Conservation (phyloP, 306 rosid genomes). For the Lathyrus sativus region DNA sequence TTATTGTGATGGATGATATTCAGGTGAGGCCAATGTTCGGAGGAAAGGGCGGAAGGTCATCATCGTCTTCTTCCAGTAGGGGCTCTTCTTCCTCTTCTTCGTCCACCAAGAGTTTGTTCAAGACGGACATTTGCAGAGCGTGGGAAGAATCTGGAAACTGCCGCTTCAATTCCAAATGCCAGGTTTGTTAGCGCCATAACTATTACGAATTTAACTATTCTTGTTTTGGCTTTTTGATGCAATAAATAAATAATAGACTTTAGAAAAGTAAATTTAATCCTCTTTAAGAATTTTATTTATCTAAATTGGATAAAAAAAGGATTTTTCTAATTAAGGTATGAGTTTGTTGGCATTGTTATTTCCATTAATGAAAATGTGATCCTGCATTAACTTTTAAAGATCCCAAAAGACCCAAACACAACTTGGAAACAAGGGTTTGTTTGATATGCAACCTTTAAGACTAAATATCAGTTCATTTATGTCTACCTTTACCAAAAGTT, state of each 20-base stretch:
- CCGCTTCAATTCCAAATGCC: constrained; percentile 51
- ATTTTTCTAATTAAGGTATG: constrained; percentile 1
- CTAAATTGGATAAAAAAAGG: not conserved
- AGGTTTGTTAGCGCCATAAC: constrained; percentile 52
- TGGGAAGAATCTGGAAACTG: constrained; percentile 48
- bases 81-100: constrained; percentile 34
- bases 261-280: not conserved
- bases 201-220: constrained; percentile 20
- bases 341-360: constrained; percentile 1
- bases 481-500: constrained; percentile 5
- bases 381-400: constrained; percentile 4
- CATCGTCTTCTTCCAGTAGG: constrained; percentile 40
- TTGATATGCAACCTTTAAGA: too few species aligned
- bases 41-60: constrained; percentile 49
- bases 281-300: not conserved
- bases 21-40: constrained; percentile 43
- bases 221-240: not conserved
- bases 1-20: constrained; percentile 71
- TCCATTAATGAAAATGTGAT: constrained; percentile 22
- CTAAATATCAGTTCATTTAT: not conserved
- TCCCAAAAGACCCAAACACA: too few species aligned
- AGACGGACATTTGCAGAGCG: constrained; percentile 42
- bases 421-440: too few species aligned
- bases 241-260: not conserved
- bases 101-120: constrained; percentile 39